Evolutionary conservation across 164 flowering plant species (phyloP).

Genomic region (Liquidambar formosana): DNA sequence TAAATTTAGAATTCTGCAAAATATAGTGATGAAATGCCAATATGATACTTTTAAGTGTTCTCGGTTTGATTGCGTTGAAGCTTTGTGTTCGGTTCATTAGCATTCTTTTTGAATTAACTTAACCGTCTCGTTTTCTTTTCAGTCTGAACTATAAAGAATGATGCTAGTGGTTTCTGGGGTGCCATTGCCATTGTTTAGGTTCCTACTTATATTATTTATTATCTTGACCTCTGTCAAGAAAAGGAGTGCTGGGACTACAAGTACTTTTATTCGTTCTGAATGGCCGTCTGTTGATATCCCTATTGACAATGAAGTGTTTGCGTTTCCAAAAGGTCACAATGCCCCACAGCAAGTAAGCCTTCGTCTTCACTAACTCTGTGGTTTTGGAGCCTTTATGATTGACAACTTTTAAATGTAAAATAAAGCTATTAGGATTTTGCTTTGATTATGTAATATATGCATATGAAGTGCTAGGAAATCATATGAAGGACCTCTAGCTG

Average conservation of each 20-base stretch:
- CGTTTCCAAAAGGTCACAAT: slow-evolving; percentile 77
- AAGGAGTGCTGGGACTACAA: slow-evolving; percentile 75
- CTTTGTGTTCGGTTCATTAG: no score
- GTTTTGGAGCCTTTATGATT: not conserved
- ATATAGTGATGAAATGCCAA: no score
- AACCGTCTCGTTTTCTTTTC: no score
- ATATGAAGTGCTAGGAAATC: no score
- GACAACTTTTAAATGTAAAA: not conserved
- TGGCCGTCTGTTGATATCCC: slow-evolving; percentile 90
- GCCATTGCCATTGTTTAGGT: slow-evolving; percentile 20
- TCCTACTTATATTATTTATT: slow-evolving; percentile 32
- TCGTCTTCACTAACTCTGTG: not conserved
- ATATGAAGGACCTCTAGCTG: no score
- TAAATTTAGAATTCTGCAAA: no score
- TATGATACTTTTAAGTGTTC: no score
- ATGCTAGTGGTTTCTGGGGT: slow-evolving; percentile 9
- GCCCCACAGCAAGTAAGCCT: slow-evolving; percentile 91
- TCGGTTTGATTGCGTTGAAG: no score
- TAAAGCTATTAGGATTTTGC: no score
- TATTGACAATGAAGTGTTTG: slow-evolving; percentile 75
- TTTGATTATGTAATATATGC: no score
- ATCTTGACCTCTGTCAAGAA: slow-evolving; percentile 31
- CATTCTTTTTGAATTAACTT: no score
- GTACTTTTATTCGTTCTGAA: slow-evolving; percentile 68
- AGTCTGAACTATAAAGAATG: no score